These are phyloP conservation scores for Gliomastix tumulicola DNA, from an alignment of 2,329 filamentous ascomycete species.

Conservation along the genomic window DNA sequence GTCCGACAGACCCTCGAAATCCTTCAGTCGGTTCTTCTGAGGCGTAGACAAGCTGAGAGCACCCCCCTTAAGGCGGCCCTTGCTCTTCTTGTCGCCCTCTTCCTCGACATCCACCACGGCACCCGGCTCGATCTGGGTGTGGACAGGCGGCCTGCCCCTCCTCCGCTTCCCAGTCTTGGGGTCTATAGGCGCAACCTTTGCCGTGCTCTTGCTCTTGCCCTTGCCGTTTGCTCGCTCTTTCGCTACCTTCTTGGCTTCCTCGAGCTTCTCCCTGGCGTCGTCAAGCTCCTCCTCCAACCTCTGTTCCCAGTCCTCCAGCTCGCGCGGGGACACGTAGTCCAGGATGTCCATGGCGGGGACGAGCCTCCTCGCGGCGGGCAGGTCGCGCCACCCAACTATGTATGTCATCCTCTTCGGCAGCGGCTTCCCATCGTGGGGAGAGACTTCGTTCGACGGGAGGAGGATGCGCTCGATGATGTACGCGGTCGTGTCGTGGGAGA, in stretches of 20 bases:
- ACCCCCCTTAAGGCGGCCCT: conserved; percentile 16
- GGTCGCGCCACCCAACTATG: conserved; percentile 46
- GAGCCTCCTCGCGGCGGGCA: conserved; percentile 37
- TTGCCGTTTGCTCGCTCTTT: background rate
- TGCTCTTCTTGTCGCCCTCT: conserved; percentile 9
- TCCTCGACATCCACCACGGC: conserved; percentile 16
- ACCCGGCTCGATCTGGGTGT: conserved; percentile 20
- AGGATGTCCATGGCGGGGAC: conserved; percentile 40
- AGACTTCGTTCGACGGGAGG: conserved; percentile 21
- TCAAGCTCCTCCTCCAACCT: conserved; percentile 22
- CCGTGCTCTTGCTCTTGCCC: conserved; percentile 1
- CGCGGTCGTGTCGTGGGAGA: conserved; percentile 42
- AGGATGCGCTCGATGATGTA: conserved; percentile 49
- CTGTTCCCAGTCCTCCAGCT: conserved; percentile 51
- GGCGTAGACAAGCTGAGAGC: conserved; percentile 28
- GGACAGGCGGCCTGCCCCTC: conserved; percentile 18
- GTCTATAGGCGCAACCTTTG: background rate
- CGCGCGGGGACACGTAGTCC: conserved; percentile 51
- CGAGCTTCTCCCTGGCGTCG: conserved; percentile 12
- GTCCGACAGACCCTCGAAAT: conserved; percentile 19
- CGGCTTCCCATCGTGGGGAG: conserved; percentile 23
- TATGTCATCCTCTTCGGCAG: conserved; percentile 42
- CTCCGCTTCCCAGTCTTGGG: no score
- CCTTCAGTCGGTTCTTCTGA: conserved; percentile 19
- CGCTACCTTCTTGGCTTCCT: background rate